Percentiles rank a stretch among this genome's conserved stretches.
These are phyloP conservation scores for Tanacetum coccineum DNA, from an alignment of 129 eudicot genomes.

Conservation along the genomic window DNA sequence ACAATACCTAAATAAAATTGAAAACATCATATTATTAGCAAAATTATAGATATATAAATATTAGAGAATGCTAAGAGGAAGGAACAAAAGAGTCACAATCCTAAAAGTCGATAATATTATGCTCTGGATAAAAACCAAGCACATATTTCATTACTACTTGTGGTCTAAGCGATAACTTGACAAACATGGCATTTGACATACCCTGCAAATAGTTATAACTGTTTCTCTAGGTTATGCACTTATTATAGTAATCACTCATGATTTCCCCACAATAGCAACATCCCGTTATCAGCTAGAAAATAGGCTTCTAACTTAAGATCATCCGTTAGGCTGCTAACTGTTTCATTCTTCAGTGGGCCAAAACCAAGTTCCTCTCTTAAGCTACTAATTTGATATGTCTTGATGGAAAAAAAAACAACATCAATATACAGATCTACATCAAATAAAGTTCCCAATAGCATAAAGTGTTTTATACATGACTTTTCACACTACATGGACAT, in stretches of 20 bases:
- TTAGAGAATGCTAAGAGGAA: background rate
- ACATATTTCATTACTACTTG: background rate
- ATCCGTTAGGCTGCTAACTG: background rate
- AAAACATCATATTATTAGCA: slow-evolving; percentile 1
- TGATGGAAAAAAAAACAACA: background rate
- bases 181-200: background rate
- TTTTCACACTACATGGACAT: background rate
- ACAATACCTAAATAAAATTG: slow-evolving; percentile 45
- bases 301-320: background rate
- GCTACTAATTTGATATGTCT: background rate
- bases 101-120: background rate
- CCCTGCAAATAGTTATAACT: background rate
- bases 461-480: background rate
- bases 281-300: background rate
- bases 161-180: background rate
- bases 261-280: background rate
- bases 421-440: background rate
- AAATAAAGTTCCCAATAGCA: background rate
- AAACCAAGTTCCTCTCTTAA: background rate
- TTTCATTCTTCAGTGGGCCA: background rate
- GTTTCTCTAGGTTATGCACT: slow-evolving; percentile 1
- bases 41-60: background rate
- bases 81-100: background rate
- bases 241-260: slow-evolving; percentile 5
- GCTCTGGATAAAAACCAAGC: background rate